phyloP scores from a whole-genome alignment of 1,284 basidiomycete species.

The Gastroboletus turbinatus region DNA sequence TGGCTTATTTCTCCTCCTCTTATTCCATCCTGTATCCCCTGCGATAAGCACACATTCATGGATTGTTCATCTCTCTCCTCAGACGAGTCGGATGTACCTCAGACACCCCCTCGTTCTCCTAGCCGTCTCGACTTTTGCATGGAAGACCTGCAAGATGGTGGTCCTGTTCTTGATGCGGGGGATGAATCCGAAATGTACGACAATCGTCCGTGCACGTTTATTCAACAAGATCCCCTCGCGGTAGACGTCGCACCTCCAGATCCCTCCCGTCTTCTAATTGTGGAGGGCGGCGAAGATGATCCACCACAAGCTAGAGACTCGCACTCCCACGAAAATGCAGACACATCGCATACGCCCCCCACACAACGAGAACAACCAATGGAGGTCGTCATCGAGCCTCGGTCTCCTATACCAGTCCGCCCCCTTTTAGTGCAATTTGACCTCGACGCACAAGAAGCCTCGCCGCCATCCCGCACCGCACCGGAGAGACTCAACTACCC shows the following conservation, averaged over 20 bases:
- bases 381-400: constrained; percentile 6
- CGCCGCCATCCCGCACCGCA: constrained; percentile 3
- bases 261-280: neutral
- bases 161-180: neutral
- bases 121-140: constrained; percentile 36
- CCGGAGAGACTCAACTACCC: constrained; percentile 26
- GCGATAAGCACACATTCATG: constrained; percentile 7
- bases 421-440: constrained; percentile 7
- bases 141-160: constrained; percentile 1
- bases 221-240: constrained; percentile 9
- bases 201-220: neutral
- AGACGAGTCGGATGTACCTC: constrained; percentile 19
- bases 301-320: constrained; percentile 8
- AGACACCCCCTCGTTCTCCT: constrained; percentile 28
- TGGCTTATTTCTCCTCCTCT: neutral
- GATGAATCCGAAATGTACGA: constrained; percentile 1
- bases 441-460: constrained; percentile 1
- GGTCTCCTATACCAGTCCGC: constrained; percentile 25
- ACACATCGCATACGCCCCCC: neutral
- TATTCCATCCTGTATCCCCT: neutral
- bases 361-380: constrained; percentile 1
- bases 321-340: neutral
- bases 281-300: neutral
- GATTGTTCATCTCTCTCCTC: constrained; percentile 2
- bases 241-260: constrained; percentile 5